Base-by-base conservation (phyloP, 805 yeast species). In the Naumovozyma castellii region DNA sequence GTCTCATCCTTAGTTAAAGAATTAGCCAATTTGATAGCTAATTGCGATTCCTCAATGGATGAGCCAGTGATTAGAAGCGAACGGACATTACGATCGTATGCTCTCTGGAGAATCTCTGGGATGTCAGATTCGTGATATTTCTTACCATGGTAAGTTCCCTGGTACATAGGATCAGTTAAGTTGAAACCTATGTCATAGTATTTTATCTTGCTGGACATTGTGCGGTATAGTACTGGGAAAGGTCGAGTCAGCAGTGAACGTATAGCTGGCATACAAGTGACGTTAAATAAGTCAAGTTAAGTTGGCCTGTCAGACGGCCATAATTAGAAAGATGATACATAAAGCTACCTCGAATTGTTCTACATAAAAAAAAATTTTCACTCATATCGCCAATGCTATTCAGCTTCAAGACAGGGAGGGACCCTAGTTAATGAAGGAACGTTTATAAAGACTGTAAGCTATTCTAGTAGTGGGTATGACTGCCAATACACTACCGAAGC, bases 91-190 rank as follows among this genome's bases (percentile, higher is more conserved):
- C 76, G 72, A 4, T 68, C 58, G 37, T 68, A 66, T 0, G 96
- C 94, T 34, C 95, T 69, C 4, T 67, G 54, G 4, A 92, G 61
- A 1, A 92, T 84, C 5, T 69, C 65, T 12, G 64, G 66, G 3
- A 84, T 58, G 59, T 92, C 98, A 2, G 71, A 49, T 2, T 72
- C 71, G 54, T 90, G 97, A 40, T 73, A 68, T 33, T 69, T 70
- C 20, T 76, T 73, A 12, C 81, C 87, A 45, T 85, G 73, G 55
- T 92, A 92, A 6, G 60, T 45, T 1, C 98, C 98, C 36, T 69
- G 71, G 58, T 84, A 92, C 92, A 88, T 92, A 3, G 76, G 68
- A 58, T 90, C 98, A 0, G 95, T 81, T 54, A 90, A 70, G 57
- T 90, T 90, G 50, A 86, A 84, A 25, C 74, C 84, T 40, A 72